These are phyloP conservation scores for Quercus dentata DNA, from an alignment of 306 rosid genomes.

Conservation along the genomic window DNA sequence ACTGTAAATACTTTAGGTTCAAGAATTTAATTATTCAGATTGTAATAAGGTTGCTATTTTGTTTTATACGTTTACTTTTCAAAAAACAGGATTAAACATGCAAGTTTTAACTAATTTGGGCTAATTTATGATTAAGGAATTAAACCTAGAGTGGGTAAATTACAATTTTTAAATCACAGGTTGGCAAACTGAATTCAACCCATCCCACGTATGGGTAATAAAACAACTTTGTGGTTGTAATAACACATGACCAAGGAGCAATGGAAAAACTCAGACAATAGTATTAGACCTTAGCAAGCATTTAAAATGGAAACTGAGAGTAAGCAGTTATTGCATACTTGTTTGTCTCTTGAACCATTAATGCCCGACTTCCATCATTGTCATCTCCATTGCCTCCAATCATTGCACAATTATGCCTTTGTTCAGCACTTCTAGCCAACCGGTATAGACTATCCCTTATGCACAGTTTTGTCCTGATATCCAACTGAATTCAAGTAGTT, in stretches of 20 bases:
- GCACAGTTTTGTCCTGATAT: conserved; percentile 73
- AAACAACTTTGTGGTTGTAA: neutral
- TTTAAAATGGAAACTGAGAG: neutral
- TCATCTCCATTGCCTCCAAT: conserved; percentile 43
- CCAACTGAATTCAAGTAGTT: conserved; percentile 55
- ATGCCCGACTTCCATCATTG: conserved; percentile 36
- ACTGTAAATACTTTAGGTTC: no score
- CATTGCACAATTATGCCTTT: conserved; percentile 52
- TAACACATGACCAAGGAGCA: neutral
- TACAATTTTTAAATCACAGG: no score
- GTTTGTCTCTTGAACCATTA: conserved; percentile 43
- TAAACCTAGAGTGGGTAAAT: no score
- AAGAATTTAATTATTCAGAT: no score
- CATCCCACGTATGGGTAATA: neutral
- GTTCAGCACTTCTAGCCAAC: conserved; percentile 87
- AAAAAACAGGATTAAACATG: no score
- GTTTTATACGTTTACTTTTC: no score
- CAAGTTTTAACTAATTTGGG: no score
- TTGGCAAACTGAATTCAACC: no score
- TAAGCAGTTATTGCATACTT: conserved; percentile 39
- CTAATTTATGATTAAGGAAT: no score
- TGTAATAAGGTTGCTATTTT: no score
- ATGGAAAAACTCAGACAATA: neutral
- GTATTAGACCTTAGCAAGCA: neutral
- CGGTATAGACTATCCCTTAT: conserved; percentile 90